These are phyloP conservation scores for Pythium brachiatum DNA, from an alignment of 352 stramenopile species.

Conservation along the genomic window DNA sequence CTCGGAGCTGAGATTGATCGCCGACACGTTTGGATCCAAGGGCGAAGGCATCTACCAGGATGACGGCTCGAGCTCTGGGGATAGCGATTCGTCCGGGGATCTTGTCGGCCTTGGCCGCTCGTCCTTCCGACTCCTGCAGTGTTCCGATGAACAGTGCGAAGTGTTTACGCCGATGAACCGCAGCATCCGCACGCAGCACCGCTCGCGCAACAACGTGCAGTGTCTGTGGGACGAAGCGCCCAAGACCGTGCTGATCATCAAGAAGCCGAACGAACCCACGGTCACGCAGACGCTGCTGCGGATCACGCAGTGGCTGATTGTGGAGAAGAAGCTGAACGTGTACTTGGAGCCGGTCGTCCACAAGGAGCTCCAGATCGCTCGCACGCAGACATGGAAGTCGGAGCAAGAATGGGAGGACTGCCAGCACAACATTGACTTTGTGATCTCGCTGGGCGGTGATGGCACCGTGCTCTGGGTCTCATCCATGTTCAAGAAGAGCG, in stretches of 20 bases:
- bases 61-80: constrained; percentile 33
- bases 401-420: constrained; percentile 60
- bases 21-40: constrained; percentile 70
- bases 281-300: constrained; percentile 70
- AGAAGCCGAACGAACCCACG: constrained; percentile 83
- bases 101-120: constrained; percentile 39
- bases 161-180: constrained; percentile 85
- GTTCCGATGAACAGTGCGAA: constrained; percentile 86
- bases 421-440: constrained; percentile 88
- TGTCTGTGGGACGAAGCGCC: constrained; percentile 86
- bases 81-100: constrained; percentile 52
- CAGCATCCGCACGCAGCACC: constrained; percentile 83
- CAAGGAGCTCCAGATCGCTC: constrained; percentile 48
- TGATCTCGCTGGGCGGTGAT: constrained; percentile 94
- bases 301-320: constrained; percentile 67
- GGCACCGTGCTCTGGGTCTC: constrained; percentile 90
- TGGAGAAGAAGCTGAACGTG: constrained; percentile 71
- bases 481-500: constrained; percentile 85
- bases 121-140: constrained; percentile 79
- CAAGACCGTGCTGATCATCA: constrained; percentile 83
- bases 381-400: constrained; percentile 65
- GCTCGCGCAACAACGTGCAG: constrained; percentile 85
- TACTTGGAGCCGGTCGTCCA: constrained; percentile 77
- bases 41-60: constrained; percentile 76
- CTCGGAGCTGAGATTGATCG: constrained; percentile 81